Evolutionary conservation across 2,329 filamentous ascomycete species (phyloP).

Genomic region (Aspergillus oerlinghausenensis): DNA sequence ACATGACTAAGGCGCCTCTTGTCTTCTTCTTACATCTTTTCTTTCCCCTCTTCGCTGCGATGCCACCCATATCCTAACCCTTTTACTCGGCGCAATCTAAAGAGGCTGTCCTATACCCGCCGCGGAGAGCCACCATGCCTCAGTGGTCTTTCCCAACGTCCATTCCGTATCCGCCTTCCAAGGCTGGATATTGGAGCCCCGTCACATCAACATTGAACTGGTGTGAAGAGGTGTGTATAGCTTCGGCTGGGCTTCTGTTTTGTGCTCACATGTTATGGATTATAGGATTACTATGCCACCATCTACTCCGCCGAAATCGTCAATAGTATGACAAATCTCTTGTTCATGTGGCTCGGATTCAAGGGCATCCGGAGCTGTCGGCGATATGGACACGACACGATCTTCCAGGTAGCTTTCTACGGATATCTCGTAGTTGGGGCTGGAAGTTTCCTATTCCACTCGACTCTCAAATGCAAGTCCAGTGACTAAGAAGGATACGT

Average conservation of each 20-base stretch:
- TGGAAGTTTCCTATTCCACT: constrained; percentile 61
- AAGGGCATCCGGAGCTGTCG: constrained; percentile 72
- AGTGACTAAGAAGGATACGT: background rate
- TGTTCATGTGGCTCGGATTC: constrained; percentile 74
- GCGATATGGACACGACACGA: constrained; percentile 65
- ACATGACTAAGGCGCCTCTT: background rate
- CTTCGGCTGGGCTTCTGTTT: background rate
- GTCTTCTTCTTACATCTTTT: background rate
- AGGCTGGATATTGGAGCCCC: constrained; percentile 61
- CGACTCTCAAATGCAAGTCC: constrained; percentile 56
- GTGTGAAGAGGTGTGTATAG: constrained; percentile 64
- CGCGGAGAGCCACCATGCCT: constrained; percentile 21
- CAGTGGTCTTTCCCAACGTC: constrained; percentile 26
- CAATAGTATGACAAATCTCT: constrained; percentile 74
- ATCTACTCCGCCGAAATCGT: constrained; percentile 72
- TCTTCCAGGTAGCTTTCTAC: constrained; percentile 66
- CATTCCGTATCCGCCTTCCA: constrained; percentile 44
- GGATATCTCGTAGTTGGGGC: constrained; percentile 59
- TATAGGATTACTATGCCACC: constrained; percentile 69
- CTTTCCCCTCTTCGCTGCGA: background rate
- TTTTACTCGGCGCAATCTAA: background rate
- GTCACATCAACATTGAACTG: constrained; percentile 72
- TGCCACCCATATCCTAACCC: background rate
- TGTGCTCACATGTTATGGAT: constrained; percentile 13
- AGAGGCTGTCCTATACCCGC: background rate